phyloP scores from a whole-genome alignment of 495 filamentous ascomycete species.

The Hyaloscypha bicolor region DNA sequence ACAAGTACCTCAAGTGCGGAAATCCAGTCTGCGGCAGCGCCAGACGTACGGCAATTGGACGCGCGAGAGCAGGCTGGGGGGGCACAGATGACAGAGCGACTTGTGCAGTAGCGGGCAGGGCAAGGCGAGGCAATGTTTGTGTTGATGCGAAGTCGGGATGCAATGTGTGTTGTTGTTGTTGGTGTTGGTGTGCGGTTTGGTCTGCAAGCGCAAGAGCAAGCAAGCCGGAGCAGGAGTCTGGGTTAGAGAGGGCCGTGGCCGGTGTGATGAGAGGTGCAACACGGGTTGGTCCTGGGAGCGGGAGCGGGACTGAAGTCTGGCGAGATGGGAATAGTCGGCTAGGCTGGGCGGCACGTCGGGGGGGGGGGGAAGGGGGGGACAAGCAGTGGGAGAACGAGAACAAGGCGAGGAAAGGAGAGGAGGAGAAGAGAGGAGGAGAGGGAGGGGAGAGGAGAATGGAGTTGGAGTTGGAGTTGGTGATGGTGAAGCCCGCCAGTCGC shows the following conservation, averaged over 20 bases:
- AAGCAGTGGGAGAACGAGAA: no score
- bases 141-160: not conserved
- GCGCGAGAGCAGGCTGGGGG: not conserved
- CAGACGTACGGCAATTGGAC: not conserved
- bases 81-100: not conserved
- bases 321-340: not conserved
- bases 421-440: no score
- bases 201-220: no score
- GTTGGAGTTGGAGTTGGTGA: no score
- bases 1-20: not conserved
- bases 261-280: not conserved
- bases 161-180: not conserved
- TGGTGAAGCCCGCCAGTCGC: no score
- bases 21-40: not conserved
- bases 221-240: not conserved
- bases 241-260: not conserved
- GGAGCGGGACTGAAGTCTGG: not conserved
- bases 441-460: no score
- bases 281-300: no score
- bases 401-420: no score
- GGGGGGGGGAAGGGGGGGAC: no score
- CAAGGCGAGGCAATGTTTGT: not conserved
- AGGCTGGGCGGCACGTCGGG: not conserved
- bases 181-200: not conserved
- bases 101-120: not conserved